Percentiles rank a stretch among this genome's conserved stretches.
phyloP scores from a whole-genome alignment of 2,329 filamentous ascomycete species.

The Penicillium sp. region DNA sequence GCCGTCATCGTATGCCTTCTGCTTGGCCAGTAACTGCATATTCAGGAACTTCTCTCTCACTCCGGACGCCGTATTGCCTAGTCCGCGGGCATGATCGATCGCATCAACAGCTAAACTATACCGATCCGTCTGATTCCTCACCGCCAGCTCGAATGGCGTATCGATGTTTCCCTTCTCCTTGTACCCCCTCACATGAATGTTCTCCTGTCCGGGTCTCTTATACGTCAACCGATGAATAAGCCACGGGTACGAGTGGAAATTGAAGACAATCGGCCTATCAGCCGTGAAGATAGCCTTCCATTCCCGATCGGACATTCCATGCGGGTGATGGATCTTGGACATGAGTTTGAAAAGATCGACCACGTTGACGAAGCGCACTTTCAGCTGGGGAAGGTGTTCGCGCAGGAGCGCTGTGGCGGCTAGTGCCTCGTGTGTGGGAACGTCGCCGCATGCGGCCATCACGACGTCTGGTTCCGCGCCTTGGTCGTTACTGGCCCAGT shows the following conservation, averaged over 20 bases:
- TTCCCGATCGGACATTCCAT: constrained; percentile 59
- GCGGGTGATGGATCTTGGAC: constrained; percentile 59
- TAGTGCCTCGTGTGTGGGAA: constrained; percentile 64
- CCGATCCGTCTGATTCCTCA: constrained; percentile 67
- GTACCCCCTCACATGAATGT: constrained; percentile 69
- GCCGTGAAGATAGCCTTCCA: constrained; percentile 63
- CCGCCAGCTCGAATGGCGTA: constrained; percentile 68
- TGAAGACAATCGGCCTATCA: constrained; percentile 66
- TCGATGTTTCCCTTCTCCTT: constrained; percentile 78
- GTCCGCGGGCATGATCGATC: constrained; percentile 56
- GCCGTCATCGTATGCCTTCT: constrained; percentile 60
- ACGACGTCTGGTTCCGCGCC: constrained; percentile 62
- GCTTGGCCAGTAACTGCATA: constrained; percentile 55
- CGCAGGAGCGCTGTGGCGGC: constrained; percentile 66
- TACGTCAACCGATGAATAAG: constrained; percentile 68
- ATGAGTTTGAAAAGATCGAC: constrained; percentile 76
- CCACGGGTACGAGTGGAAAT: constrained; percentile 78
- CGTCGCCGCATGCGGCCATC: constrained; percentile 68
- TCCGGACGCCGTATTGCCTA: constrained; percentile 56
- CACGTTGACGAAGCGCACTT: constrained; percentile 70
- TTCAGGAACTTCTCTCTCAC: constrained; percentile 58
- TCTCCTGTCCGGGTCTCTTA: constrained; percentile 58
- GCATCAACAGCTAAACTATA: constrained; percentile 70
- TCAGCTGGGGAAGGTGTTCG: constrained; percentile 60
- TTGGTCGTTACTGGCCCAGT: constrained; percentile 63